Percentiles rank a stretch among this genome's conserved stretches.
Evolutionary conservation across 192 early-diverging fungal species (phyloP).

Genomic region (Podila clonocystis): DNA sequence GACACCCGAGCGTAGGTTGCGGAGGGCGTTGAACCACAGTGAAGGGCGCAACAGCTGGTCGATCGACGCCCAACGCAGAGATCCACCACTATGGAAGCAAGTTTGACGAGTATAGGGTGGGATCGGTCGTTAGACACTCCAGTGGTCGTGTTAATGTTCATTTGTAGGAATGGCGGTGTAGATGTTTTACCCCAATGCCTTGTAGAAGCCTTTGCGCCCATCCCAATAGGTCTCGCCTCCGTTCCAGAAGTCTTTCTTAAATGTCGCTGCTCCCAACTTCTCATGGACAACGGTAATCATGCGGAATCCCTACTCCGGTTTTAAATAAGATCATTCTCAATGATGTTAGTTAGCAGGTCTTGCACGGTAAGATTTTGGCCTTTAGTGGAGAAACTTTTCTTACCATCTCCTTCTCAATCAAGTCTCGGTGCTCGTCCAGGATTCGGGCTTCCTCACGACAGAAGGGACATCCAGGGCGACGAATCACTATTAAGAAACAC

Average conservation of each 20-base stretch:
- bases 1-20: conserved; percentile 45
- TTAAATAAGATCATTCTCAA: no score
- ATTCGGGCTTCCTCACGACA: conserved; percentile 54
- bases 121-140: background rate
- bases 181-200: conserved; percentile 27
- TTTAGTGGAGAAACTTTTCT: background rate
- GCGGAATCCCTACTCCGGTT: conserved; percentile 27
- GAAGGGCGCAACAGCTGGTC: conserved; percentile 36
- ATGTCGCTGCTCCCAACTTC: conserved; percentile 51
- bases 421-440: conserved; percentile 36
- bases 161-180: no score
- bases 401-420: conserved; percentile 53
- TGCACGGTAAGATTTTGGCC: no score
- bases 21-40: conserved; percentile 28
- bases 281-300: conserved; percentile 53
- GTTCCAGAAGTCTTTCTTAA: conserved; percentile 52
- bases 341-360: no score
- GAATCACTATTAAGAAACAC: conserved; percentile 23
- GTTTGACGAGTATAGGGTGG: background rate
- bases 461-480: conserved; percentile 57
- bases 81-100: conserved; percentile 17
- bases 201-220: conserved; percentile 51
- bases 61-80: conserved; percentile 35
- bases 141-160: no score
- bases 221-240: conserved; percentile 51